A percentile compares a stretch with the other conserved stretches of the same genome.
Conservation (phyloP, 768 basidiomycete species). For the Mycena leptocephala region DNA sequence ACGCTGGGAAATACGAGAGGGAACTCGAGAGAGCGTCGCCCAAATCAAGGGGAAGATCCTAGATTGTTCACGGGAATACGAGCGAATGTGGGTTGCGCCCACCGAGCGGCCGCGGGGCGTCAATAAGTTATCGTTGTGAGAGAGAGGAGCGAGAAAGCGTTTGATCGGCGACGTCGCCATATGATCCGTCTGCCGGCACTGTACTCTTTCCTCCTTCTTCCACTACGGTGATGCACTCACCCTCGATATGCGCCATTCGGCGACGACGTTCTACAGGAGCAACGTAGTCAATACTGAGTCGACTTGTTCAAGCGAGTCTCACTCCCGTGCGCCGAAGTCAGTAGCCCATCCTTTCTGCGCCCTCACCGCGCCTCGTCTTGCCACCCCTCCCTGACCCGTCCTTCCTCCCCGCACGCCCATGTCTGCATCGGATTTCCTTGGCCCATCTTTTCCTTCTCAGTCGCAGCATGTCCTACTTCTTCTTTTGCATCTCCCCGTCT, state of each 20-base stretch:
- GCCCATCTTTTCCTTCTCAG: too few species aligned
- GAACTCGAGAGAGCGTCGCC: conserved; percentile 2
- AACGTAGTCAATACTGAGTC: not conserved
- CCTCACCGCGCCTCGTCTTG: not conserved
- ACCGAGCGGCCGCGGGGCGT: not conserved
- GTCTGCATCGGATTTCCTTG: too few species aligned
- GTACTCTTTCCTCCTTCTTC: not conserved
- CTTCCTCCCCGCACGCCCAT: too few species aligned
- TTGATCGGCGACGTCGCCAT: not conserved
- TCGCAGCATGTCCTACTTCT: not conserved
- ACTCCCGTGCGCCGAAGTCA: too few species aligned
- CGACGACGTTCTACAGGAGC: not conserved
- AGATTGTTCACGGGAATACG: not conserved
- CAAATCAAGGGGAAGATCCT: not conserved
- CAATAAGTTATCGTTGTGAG: too few species aligned
- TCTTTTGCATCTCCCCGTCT: not conserved
- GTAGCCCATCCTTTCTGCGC: not conserved
- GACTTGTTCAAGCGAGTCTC: not conserved
- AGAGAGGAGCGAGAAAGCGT: not conserved
- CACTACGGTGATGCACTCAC: too few species aligned
- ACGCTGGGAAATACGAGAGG: conserved; percentile 3
- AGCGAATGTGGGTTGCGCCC: conserved; percentile 1
- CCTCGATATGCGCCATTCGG: too few species aligned
- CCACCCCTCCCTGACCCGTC: too few species aligned
- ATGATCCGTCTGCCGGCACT: too few species aligned